A percentile compares a stretch with the other conserved stretches of the same genome.
Conservation (phyloP, 345 rosid genomes). For the Rhodamnia rubescens region DNA sequence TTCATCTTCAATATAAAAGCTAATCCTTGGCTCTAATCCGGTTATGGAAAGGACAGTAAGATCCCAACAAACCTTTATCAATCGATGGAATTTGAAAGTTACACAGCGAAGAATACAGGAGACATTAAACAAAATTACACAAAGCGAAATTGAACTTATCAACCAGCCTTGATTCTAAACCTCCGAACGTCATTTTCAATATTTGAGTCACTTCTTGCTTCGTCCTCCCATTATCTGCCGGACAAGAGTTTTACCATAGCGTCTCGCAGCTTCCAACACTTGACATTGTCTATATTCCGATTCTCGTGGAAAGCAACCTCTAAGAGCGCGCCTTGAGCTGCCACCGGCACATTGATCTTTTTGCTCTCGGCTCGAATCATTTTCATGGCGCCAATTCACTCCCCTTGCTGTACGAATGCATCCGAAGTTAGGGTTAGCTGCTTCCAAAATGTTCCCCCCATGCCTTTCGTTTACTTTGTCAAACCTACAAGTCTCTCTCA, state of each 20-base stretch:
- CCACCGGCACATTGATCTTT: too few species aligned
- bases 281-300: neutral
- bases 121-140: neutral
- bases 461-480: neutral
- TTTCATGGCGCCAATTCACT: neutral
- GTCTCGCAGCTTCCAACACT: neutral
- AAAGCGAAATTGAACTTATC: neutral
- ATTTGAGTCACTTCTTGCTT: neutral
- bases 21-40: neutral
- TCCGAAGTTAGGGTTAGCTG: neutral
- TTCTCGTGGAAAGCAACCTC: neutral
- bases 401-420: neutral
- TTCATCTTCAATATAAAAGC: neutral
- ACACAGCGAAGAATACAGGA: neutral
- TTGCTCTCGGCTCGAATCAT: too few species aligned
- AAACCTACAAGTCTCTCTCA: neutral
- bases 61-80: neutral
- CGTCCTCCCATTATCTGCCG: neutral
- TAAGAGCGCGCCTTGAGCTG: neutral
- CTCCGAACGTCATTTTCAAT: neutral
- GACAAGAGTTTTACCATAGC: neutral
- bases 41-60: neutral
- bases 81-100: neutral
- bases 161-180: neutral
- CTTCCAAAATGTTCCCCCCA: neutral